Evolutionary conservation across 176 grass and related monocot genomes (phyloP).

Genomic region (Musa acuminata): DNA sequence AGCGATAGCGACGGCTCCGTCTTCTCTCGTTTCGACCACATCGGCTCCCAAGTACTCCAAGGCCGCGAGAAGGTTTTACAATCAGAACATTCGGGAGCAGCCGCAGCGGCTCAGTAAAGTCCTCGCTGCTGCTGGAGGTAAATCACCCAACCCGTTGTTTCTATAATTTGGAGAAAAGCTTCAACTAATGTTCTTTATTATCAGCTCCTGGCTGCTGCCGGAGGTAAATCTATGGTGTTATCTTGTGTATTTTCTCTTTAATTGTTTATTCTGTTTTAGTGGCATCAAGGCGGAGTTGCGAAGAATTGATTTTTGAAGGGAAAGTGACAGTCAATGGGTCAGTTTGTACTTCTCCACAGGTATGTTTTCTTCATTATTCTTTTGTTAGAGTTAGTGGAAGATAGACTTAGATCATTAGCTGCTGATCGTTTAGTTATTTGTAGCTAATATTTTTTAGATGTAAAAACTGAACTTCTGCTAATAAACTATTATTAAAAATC

Average conservation of each 20-base stretch:
- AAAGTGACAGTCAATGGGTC: conserved; percentile 95
- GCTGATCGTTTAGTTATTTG: neutral
- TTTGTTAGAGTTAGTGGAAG: neutral
- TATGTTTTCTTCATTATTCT: conserved; percentile 22
- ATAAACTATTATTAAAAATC: too few species aligned
- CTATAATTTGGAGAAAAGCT: too few species aligned
- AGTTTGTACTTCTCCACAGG: conserved; percentile 78
- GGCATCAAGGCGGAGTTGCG: conserved; percentile 77
- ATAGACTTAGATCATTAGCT: neutral
- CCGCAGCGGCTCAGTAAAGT: conserved; percentile 65
- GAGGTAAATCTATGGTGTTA: neutral
- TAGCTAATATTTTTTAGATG: too few species aligned
- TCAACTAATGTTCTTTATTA: too few species aligned
- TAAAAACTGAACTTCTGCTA: too few species aligned
- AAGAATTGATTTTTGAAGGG: conserved; percentile 93
- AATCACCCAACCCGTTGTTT: neutral
- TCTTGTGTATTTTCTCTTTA: neutral
- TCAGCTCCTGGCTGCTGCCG: neutral
- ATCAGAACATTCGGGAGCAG: conserved; percentile 58
- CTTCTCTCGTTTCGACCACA: neutral
- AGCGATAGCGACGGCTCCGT: neutral
- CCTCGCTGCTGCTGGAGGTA: conserved; percentile 59
- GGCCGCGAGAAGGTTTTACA: conserved; percentile 89
- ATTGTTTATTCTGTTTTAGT: conserved; percentile 37
- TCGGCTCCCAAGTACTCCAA: conserved; percentile 70